Evolutionary conservation across 805 yeast species (phyloP), one percentile per base, ranked within the genome.

Genomic region (Sugiyamaella americana): DNA sequence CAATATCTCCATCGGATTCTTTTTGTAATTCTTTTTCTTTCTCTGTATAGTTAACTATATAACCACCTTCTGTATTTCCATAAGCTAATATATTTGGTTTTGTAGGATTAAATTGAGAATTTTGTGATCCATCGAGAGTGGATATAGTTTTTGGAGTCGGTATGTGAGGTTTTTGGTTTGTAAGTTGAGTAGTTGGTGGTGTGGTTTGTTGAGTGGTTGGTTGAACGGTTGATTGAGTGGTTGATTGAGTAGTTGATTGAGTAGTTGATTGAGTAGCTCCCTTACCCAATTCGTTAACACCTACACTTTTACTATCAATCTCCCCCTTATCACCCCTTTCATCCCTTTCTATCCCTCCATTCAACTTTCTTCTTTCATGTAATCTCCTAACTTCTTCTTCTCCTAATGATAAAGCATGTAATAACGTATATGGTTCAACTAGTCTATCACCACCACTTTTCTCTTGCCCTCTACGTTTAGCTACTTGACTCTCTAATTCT

Each of bases 401-500:
- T 19, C 39, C 49, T 41, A 48, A 40, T 16, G 52, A 55, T 35
- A 57, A 54, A 6, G 53, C 50, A 13, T 54, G 44, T 13, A 52
- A 41, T 16, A 50, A 39, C 16, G 51, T 40, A 32, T 48, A 47
- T 16, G 52, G 44, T 24, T 30, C 44, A 4, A 42, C 59, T 35
- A 62, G 65, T n/a, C 55, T 51, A 4, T 57, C 50, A 23, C 32
- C 32, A 26, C 32, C 32, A 8, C 11, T 8, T 8, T 13, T 13
- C 8, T 26, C 32, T 13, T 26, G 11, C 8, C 32, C 32, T 13
- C 32, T 8, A 26, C 32, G 8, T 26, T 26, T 26, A 8, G 32
- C 32, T 13, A 26, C 32, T 13, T 26, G 32, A 3, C 76, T 72
- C 58, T 86, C 89, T 17, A 83, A 77, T 51, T 85, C 78, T n/a